Evolutionary conservation across 2,329 filamentous ascomycete species (phyloP), one percentile per base, ranked within the genome.

Genomic region (Aspergillus aculeatus): DNA sequence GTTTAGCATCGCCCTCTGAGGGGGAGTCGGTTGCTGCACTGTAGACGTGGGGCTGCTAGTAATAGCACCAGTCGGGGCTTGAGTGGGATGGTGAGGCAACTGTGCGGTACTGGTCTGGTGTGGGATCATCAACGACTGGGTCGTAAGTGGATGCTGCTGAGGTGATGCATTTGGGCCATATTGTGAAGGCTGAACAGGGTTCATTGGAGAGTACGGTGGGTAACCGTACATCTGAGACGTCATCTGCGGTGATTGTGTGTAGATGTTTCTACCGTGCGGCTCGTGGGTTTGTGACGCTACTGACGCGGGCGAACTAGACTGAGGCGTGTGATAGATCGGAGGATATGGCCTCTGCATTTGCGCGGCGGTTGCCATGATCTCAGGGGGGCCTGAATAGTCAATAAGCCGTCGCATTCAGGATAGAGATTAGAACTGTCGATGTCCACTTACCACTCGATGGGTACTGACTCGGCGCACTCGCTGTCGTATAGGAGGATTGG

Each of bases 301-400:
- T 54, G 93, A 96, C 44, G 92, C 91, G 52, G 94, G 94, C 57
- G 94, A 96, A 77, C 94, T 96, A 58, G 93, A 96, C 80, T 97
- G 93, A 57, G 93, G 92, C 19, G 93, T 96, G 77, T 97, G 91
- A 75, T 97, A 97, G 73, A 96, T 96, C 62, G 92, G 91, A 68
- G 93, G 93, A 75, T 96, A 96, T 50, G 82, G 84, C 68, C 86
- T 83, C 74, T 86, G 86, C 83, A 89, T 87, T 66, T 85, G 85
- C 68, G 86, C 83, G 67, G 85, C 73, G 63, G 78, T 82, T 64
- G 86, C 86, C 87, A 89, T 89, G 71, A 83, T 80, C 73, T 88
- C 86, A 73, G 88, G 86, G 76, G 89, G 86, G 77, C 91, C 89
- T 90, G 87, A 16, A 84, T 73, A 82, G 79, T 63, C 80, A 80